Evolutionary conservation across 495 filamentous ascomycete genomes (phyloP).

Genomic region (Daldinia grandis): DNA sequence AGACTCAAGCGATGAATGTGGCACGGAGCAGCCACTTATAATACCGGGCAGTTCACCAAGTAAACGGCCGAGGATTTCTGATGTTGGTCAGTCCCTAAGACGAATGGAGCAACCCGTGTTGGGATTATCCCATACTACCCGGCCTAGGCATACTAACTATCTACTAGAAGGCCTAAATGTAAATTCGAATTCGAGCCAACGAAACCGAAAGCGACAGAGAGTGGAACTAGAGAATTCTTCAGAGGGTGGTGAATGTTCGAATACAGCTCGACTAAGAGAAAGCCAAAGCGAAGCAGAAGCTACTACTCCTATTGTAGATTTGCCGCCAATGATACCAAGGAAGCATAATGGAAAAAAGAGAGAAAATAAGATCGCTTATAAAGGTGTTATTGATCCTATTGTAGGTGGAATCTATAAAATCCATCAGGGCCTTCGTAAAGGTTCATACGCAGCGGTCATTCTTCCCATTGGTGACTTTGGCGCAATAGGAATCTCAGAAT

Average conservation of each 20-base stretch:
- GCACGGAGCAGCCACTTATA: too few species aligned
- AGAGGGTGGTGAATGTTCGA: neutral
- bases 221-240: neutral
- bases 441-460: neutral
- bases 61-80: neutral
- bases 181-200: neutral
- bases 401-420: conserved; percentile 14
- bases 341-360: neutral
- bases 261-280: neutral
- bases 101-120: neutral
- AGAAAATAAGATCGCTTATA: neutral
- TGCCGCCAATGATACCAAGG: neutral
- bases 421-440: neutral
- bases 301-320: neutral
- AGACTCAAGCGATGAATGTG: neutral
- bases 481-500: conserved; percentile 10
- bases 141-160: neutral
- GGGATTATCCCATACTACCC: neutral
- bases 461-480: conserved; percentile 4
- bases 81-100: neutral
- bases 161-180: neutral
- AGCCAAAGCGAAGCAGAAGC: neutral
- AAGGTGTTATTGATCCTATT: conserved; percentile 1
- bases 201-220: neutral
- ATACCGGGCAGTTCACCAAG: neutral